Percentiles rank a stretch among this genome's conserved stretches.
These are phyloP conservation scores for Helianthus tuberosus DNA, from an alignment of 129 eudicot genomes.

Conservation along the genomic window DNA sequence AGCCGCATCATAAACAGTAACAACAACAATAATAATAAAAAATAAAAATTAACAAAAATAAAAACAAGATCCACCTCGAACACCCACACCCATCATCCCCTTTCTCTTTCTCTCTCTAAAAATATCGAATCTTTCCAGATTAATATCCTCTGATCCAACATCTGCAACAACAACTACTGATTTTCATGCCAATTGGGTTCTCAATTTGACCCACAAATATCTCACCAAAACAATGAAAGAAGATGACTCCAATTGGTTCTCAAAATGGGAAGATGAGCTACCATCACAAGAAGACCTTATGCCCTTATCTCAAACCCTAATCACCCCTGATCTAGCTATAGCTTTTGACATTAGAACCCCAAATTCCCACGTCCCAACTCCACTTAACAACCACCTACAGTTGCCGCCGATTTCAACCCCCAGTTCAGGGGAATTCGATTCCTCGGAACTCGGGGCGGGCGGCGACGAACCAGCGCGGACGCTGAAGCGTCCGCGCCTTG, in stretches of 20 bases:
- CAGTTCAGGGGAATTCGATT: constrained; percentile 67
- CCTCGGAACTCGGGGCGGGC: constrained; percentile 56
- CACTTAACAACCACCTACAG: constrained; percentile 13
- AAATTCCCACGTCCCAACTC: constrained; percentile 26
- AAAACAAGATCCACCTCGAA: constrained; percentile 96
- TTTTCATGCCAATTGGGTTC: constrained; percentile 18
- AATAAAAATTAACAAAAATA: constrained; percentile 36
- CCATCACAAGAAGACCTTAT: constrained; percentile 78
- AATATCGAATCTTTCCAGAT: constrained; percentile 40
- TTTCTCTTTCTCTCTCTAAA: constrained; percentile 20
- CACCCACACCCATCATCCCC: constrained; percentile 46
- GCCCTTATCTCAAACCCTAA: constrained; percentile 77
- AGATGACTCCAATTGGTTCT: constrained; percentile 88
- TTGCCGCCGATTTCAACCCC: constrained; percentile 43
- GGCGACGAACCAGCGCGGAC: constrained; percentile 88
- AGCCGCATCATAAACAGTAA: constrained; percentile 47
- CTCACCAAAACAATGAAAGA: constrained; percentile 50
- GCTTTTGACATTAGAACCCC: constrained; percentile 63
- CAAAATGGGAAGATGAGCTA: constrained; percentile 76
- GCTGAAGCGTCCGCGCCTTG: constrained; percentile 87
- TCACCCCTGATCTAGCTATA: constrained; percentile 74
- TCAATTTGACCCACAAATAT: not conserved
- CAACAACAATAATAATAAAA: constrained; percentile 48
- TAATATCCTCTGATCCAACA: constrained; percentile 27
- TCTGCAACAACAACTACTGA: constrained; percentile 3